phyloP scores from a whole-genome alignment of 1,284 basidiomycete species.

The Kwoniella shivajii region DNA sequence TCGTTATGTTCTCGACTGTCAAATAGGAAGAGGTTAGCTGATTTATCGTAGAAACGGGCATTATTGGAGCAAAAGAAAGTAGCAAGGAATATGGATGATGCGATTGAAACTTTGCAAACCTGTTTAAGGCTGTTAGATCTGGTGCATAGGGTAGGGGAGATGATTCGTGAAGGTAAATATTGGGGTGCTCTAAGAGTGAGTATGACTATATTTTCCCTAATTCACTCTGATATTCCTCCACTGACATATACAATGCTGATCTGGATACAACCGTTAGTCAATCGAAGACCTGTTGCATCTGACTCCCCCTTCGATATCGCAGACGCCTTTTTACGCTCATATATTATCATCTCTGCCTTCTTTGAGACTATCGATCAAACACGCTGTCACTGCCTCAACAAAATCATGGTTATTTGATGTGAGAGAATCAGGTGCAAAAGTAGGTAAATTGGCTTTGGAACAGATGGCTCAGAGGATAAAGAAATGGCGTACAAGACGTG shows the following conservation, averaged over 20 bases:
- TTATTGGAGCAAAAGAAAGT: constrained; percentile 89
- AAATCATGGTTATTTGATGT: constrained; percentile 98
- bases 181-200: constrained; percentile 93
- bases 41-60: constrained; percentile 65
- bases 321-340: constrained; percentile 91
- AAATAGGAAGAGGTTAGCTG: no score
- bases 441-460: constrained; percentile 86
- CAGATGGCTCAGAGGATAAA: constrained; percentile 82
- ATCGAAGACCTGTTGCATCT: constrained; percentile 91
- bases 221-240: constrained; percentile 22
- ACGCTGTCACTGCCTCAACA: constrained; percentile 89
- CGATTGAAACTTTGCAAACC: constrained; percentile 90
- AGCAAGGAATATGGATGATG: constrained; percentile 89
- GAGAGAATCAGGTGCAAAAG: constrained; percentile 80
- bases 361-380: constrained; percentile 82
- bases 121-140: constrained; percentile 91
- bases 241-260: neutral
- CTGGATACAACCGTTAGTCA: constrained; percentile 60
- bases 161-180: constrained; percentile 90
- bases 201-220: constrained; percentile 16
- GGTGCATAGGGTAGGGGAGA: constrained; percentile 87
- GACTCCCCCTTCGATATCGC: constrained; percentile 84
- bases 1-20: constrained; percentile 5
- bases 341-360: constrained; percentile 90
- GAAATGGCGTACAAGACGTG: constrained; percentile 79